These are phyloP conservation scores for Cicer arietinum DNA, from an alignment of 306 rosid genomes.

Conservation along the genomic window DNA sequence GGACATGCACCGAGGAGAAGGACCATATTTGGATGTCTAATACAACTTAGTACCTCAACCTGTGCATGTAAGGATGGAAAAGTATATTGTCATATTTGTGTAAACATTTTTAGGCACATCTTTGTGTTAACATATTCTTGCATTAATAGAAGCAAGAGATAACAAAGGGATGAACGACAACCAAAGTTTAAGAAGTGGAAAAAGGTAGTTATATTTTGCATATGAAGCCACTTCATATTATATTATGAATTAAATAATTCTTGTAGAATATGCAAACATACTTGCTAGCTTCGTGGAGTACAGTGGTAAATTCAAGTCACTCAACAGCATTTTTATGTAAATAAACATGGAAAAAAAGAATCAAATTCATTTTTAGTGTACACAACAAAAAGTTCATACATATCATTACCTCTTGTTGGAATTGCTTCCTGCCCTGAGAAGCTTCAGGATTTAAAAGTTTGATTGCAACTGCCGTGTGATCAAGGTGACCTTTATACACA, in stretches of 20 bases:
- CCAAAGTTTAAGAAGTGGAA: not conserved
- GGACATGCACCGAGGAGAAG: constrained; percentile 98
- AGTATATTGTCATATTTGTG: constrained; percentile 24
- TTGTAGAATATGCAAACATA: too few relatives aligned
- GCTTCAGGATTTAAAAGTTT: constrained; percentile 90
- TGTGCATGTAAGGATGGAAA: constrained; percentile 41
- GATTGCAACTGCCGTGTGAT: constrained; percentile 92
- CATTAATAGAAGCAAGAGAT: not conserved
- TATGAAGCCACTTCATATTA: too few relatives aligned
- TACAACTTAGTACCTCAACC: constrained; percentile 89
- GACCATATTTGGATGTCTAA: constrained; percentile 95
- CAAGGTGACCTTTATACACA: constrained; percentile 81
- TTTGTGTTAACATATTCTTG: constrained; percentile 9
- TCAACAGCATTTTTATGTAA: not conserved
- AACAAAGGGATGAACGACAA: not conserved
- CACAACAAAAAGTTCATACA: not conserved
- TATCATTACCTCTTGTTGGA: constrained; percentile 79
- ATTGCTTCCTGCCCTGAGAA: constrained; percentile 89
- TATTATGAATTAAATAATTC: too few relatives aligned
- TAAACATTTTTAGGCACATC: not conserved
- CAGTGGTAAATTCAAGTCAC: too few relatives aligned
- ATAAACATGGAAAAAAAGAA: not conserved
- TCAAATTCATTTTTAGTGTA: not conserved
- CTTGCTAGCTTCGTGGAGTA: too few relatives aligned
- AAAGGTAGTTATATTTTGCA: not conserved